A percentile compares a stretch with the other conserved stretches of the same genome.
Conservation (phyloP, 2,329 filamentous ascomycete genomes). For the Colletotrichum echinochloae region DNA sequence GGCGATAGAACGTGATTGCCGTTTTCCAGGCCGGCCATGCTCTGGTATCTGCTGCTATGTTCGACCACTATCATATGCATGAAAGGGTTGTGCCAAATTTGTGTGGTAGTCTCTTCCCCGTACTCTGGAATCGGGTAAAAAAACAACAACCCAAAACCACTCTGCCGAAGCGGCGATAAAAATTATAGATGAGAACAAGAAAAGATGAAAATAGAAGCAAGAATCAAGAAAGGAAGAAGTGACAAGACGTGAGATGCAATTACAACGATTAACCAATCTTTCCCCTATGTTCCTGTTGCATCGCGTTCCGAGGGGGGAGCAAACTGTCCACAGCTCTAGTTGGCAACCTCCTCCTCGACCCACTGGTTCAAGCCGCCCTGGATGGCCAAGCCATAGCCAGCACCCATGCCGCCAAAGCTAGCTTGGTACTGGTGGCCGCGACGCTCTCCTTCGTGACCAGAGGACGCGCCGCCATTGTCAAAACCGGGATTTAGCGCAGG, state of each 20-base stretch:
- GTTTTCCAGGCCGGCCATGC: constrained; percentile 36
- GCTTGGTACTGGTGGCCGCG: constrained; percentile 75
- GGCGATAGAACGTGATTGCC: constrained; percentile 33
- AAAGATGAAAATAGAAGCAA: constrained; percentile 39
- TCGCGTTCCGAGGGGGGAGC: constrained; percentile 12
- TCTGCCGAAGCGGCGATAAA: constrained; percentile 35
- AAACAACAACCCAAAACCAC: constrained; percentile 37
- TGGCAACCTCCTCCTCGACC: constrained; percentile 75
- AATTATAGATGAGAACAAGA: constrained; percentile 40
- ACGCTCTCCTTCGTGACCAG: constrained; percentile 63
- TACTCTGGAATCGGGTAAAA: constrained; percentile 27
- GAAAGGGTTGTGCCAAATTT: constrained; percentile 36
- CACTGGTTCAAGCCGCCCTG: constrained; percentile 74
- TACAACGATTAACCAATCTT: constrained; percentile 58
- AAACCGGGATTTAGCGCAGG: constrained; percentile 76
- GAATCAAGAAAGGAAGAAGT: constrained; percentile 41
- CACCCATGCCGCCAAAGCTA: constrained; percentile 70
- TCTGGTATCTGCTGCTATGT: constrained; percentile 40
- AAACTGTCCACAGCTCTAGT: constrained; percentile 52
- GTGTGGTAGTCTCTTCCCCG: constrained; percentile 33
- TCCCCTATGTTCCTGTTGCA: constrained; percentile 43
- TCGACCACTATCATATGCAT: constrained; percentile 39
- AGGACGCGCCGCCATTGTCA: constrained; percentile 66
- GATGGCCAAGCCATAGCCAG: constrained; percentile 71
- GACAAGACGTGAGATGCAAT: constrained; percentile 48